These are phyloP conservation scores for Cymbopogon citratus DNA, from an alignment of 176 grass and related monocot species.

Conservation along the genomic window DNA sequence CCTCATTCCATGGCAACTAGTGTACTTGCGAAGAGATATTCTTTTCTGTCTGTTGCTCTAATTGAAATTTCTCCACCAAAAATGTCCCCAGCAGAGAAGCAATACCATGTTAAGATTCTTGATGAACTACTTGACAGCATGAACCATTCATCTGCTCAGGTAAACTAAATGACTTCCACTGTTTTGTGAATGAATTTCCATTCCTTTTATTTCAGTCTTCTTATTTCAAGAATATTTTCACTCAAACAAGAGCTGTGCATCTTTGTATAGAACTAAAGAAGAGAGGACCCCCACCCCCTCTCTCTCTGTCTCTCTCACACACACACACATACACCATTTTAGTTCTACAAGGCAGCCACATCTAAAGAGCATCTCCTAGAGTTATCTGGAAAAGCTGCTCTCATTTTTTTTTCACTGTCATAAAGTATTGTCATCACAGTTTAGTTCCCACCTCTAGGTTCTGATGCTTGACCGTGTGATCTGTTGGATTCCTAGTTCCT, in stretches of 20 bases:
- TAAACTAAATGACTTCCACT: slow-evolving; percentile 27
- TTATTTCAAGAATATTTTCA: neutral
- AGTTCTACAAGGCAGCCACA: neutral
- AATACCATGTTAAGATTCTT: slow-evolving; percentile 74
- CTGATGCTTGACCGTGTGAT: neutral
- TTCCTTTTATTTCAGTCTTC: neutral
- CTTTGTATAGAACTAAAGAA: neutral
- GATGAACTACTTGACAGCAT: slow-evolving; percentile 85
- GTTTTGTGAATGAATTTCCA: neutral
- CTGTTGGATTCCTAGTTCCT: slow-evolving; percentile 1
- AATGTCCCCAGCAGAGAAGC: slow-evolving; percentile 60
- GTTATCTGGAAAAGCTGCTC: neutral
- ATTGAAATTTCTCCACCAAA: slow-evolving; percentile 79
- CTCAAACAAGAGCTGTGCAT: neutral
- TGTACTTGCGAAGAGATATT: slow-evolving; percentile 91
- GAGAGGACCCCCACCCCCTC: too few species aligned
- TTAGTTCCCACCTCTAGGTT: neutral
- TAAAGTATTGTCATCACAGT: neutral
- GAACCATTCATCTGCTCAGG: slow-evolving; percentile 86
- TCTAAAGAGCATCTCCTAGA: neutral
- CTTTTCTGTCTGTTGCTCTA: slow-evolving; percentile 79
- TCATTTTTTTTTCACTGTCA: neutral
- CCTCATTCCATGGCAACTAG: slow-evolving; percentile 63
- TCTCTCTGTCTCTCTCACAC: too few species aligned
- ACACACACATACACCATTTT: neutral